phyloP scores from a whole-genome alignment of 148 eudicot species.

The Amaranthus cruentus region DNA sequence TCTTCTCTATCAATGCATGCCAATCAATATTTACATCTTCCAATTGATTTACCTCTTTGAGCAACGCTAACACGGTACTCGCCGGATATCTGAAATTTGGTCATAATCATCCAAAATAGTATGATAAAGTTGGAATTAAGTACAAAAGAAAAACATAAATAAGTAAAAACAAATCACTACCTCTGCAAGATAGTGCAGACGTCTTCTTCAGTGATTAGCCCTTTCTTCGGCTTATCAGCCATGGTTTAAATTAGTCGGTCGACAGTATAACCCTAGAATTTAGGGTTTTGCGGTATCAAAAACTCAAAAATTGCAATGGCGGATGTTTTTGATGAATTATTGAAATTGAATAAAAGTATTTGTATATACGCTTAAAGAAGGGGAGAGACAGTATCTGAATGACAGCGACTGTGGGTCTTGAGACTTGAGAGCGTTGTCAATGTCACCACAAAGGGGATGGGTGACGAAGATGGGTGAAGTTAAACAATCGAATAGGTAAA shows the following conservation, averaged over 20 bases:
- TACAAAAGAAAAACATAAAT: neutral
- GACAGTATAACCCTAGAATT: too few species aligned
- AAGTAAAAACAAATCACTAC: slow-evolving; percentile 23
- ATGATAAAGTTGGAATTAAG: neutral
- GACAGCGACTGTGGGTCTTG: too few species aligned
- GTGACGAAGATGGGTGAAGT: too few species aligned
- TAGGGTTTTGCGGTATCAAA: too few species aligned
- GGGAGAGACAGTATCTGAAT: too few species aligned
- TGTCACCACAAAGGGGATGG: too few species aligned
- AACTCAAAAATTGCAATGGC: too few species aligned
- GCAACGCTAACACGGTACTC: slow-evolving; percentile 49
- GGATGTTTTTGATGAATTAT: too few species aligned
- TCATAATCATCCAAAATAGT: neutral
- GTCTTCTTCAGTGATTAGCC: slow-evolving; percentile 48
- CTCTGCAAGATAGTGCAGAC: slow-evolving; percentile 52
- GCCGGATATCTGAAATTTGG: slow-evolving; percentile 49
- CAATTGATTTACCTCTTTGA: slow-evolving; percentile 57
- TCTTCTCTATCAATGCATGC: slow-evolving; percentile 58
- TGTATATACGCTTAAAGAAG: too few species aligned
- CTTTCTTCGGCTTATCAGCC: slow-evolving; percentile 32
- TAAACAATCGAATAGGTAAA: too few species aligned
- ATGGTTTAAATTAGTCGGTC: neutral
- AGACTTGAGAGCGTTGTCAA: too few species aligned
- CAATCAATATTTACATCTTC: slow-evolving; percentile 61
- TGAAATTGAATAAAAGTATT: too few species aligned